Base-by-base conservation (phyloP, 495 filamentous ascomycete species). In the Lineolata rhizophorae region DNA sequence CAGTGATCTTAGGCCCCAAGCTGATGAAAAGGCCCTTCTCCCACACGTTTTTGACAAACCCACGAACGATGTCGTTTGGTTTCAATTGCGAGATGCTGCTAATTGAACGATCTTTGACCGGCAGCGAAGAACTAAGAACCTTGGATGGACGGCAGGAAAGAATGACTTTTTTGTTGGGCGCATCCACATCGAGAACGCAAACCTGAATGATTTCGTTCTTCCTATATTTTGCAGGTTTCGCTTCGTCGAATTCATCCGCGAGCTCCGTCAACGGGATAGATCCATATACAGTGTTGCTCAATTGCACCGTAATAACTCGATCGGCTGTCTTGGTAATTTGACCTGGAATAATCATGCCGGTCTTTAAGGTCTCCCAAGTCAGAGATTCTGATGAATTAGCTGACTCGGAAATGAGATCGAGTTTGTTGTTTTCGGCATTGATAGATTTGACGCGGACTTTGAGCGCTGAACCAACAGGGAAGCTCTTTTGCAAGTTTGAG, bases 141-240 rank as follows among this genome's bases (percentile, higher is more conserved):
- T 72, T 76, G 3, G 84, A 93, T 1, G 83, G 80, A 27, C 87
- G 65, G n/a, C 71, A 60, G 3, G 83, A 94, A 24, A 97, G 59
- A 10, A 62, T 60, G 16, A 93, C 52, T 45, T 66, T 72, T 61
- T 92, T 93, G 52, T 85, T 90, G 16, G 72, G 60, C 37, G 61
- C 57, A 47, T 97, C 87, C 22, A 93, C 53, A 22, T 74, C 70
- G 32, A 79, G 57, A 30, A 97, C 59, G 35, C 75, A 91, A 24
- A 87, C 76, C 20, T 80, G 71, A 18, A 93, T 58, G 24, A 84
- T 69, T 39, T 91, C 81, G 47, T 91, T 78, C 57, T 84, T 84
- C 29, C 58, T 62, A 48, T 72, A 72, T 3, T 61, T 55, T 16
- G 65, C 65, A 2, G 73, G 72, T 39, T 83, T 67, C 12, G 64